A percentile compares a stretch with the other conserved stretches of the same genome.
Conservation (phyloP, 2,329 filamentous ascomycete species). For the Aspergillus novoparasiticus region DNA sequence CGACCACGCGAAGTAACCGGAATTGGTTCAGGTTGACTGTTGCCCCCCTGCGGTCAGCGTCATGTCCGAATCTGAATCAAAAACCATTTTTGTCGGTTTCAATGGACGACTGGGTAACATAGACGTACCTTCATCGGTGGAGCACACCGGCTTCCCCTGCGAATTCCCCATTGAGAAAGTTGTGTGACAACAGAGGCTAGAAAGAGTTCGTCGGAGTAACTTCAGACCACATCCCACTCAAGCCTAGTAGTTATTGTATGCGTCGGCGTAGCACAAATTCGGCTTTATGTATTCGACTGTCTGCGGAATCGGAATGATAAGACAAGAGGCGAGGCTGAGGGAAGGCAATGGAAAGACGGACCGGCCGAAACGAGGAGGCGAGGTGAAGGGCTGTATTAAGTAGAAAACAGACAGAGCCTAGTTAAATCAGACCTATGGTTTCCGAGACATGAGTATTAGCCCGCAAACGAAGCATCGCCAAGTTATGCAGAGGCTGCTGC, state of each 20-base stretch:
- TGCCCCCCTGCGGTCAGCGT: conserved; percentile 21
- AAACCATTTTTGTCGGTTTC: background rate
- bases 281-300: background rate
- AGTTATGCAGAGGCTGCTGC: conserved; percentile 11
- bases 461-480: conserved; percentile 14
- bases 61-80: background rate
- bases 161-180: conserved; percentile 78
- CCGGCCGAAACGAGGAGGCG: conserved; percentile 5
- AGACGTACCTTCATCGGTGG: conserved; percentile 84
- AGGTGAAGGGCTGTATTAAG: conserved; percentile 14
- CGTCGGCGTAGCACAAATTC: conserved; percentile 2
- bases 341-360: background rate
- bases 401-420: conserved; percentile 5
- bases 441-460: conserved; percentile 15
- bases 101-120: background rate
- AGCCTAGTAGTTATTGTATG: conserved; percentile 1
- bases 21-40: conserved; percentile 97
- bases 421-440: conserved; percentile 18
- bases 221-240: conserved; percentile 27
- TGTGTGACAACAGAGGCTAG: conserved; percentile 21
- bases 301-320: background rate
- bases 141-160: conserved; percentile 89
- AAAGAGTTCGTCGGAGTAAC: conserved; percentile 25
- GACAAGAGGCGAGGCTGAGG: background rate
- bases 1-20: conserved; percentile 89